Evolutionary conservation across 352 stramenopile genomes (phyloP), one percentile per base, ranked within the genome.

Genomic region (Pythium plurisporium): DNA sequence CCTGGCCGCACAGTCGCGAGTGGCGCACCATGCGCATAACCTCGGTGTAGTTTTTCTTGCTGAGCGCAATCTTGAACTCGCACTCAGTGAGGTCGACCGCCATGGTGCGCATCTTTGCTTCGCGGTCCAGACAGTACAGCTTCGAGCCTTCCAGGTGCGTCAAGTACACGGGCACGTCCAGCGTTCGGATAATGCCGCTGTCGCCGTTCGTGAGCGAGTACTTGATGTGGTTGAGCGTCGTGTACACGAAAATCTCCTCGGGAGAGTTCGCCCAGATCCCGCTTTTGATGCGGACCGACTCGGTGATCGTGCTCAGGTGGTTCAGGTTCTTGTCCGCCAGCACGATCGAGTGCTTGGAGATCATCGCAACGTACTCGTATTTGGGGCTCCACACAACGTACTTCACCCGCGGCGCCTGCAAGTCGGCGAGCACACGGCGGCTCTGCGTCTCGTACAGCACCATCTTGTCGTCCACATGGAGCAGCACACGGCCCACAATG

Each of bases 11-110:
- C 15, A 99, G 78, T 31, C 92, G 88, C 60, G 88, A 97, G 71
- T 98, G 88, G 30, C 94, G 92, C 49, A 99, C 97, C 91, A 99
- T 99, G 67, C 96, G 89, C 96, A 99, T 99, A 29, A 99, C 97
- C 64, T 98, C 91, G 10, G 89, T 97, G 71, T 98, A 99, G 69
- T 98, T 89, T 65, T 97, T 97, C 66, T 91, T 85, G 66, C 82
- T 90, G 10, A 98, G 71, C 19, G 88, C 85, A 58, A 99, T 89
- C 87, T 99, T 99, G 79, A 99, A 99, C 48, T 98, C 84, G 51
- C 96, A 98, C 82, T 99, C 97, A 1, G 97, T 99, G 17, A 98
- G 91, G 64, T 99, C 97, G 48, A 99, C 97, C 27, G 89, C 89
- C 67, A 99, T 89, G 19, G 94, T 96, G 53, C 95, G 85, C 69